Evolutionary conservation across 2,329 filamentous ascomycete genomes (phyloP).

Genomic region (Clonostachys rhizophaga): DNA sequence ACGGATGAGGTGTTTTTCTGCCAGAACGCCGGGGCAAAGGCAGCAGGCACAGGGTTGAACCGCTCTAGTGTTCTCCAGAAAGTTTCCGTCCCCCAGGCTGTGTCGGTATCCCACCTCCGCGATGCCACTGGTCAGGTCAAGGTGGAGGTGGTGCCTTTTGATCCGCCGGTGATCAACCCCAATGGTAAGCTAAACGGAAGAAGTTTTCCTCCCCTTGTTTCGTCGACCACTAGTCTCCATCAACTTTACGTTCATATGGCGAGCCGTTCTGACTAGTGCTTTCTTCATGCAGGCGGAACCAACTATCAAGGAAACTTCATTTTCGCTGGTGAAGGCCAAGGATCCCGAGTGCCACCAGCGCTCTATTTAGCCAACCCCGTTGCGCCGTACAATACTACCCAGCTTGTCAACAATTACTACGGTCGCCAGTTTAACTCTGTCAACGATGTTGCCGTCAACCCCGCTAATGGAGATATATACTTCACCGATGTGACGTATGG

Average conservation of each 20-base stretch:
- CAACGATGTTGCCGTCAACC: constrained; percentile 52
- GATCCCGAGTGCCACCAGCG: constrained; percentile 21
- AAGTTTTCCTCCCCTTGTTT: background rate
- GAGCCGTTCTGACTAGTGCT: too few relatives aligned
- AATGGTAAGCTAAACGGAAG: constrained; percentile 27
- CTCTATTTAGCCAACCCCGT: constrained; percentile 10
- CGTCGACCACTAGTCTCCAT: background rate
- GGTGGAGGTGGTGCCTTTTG: constrained; percentile 29
- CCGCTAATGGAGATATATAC: constrained; percentile 53
- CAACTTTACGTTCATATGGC: too few relatives aligned
- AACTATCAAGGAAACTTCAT: constrained; percentile 41
- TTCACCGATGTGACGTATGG: constrained; percentile 61
- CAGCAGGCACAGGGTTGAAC: constrained; percentile 42
- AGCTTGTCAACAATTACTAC: constrained; percentile 54
- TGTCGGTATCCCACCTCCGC: constrained; percentile 17
- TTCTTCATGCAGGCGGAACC: constrained; percentile 25
- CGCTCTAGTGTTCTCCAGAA: constrained; percentile 47
- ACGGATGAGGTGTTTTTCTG: constrained; percentile 51
- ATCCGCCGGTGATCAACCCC: constrained; percentile 38
- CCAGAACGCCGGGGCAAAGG: constrained; percentile 41
- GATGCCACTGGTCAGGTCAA: constrained; percentile 24
- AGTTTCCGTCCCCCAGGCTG: constrained; percentile 36
- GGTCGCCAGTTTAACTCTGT: constrained; percentile 56
- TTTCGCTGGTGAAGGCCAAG: constrained; percentile 40
- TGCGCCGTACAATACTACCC: constrained; percentile 45